Evolutionary conservation across 2,329 filamentous ascomycete genomes (phyloP).

Genomic region (Capronia coronata): DNA sequence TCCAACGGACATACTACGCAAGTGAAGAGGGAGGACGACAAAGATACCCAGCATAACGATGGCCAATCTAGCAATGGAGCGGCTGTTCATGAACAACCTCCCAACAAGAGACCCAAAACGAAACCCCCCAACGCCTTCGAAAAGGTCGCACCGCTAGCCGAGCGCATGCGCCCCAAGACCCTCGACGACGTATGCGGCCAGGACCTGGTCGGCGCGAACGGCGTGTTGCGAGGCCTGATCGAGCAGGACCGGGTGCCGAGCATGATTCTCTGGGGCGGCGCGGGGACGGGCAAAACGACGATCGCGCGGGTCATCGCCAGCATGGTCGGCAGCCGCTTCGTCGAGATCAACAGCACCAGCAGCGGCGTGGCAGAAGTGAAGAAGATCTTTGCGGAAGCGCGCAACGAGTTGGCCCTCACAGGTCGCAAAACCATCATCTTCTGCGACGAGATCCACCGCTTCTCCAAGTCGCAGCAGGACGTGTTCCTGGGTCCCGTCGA

Average conservation of each 20-base stretch:
- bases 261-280: constrained; percentile 74
- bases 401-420: constrained; percentile 69
- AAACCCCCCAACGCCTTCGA: constrained; percentile 46
- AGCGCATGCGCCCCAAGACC: constrained; percentile 80
- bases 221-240: constrained; percentile 80
- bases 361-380: constrained; percentile 86
- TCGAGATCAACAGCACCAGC: constrained; percentile 92
- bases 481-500: constrained; percentile 91
- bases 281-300: constrained; percentile 51
- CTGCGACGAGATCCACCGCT: constrained; percentile 93
- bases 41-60: constrained; percentile 1
- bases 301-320: constrained; percentile 86
- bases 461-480: constrained; percentile 88
- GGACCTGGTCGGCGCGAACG: constrained; percentile 75
- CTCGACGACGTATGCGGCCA: constrained; percentile 87
- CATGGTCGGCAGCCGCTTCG: constrained; percentile 74
- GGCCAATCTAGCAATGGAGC: not conserved
- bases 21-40: not conserved
- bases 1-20: not conserved
- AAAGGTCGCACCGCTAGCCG: constrained; percentile 75
- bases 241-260: constrained; percentile 80
- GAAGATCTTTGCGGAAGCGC: constrained; percentile 80
- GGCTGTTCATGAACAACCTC: constrained; percentile 1
- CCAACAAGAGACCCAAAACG: constrained; percentile 59
- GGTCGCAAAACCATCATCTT: constrained; percentile 93